Conservation (phyloP, 139 green algal genomes). For the Chlamydomonas sp. region DNA sequence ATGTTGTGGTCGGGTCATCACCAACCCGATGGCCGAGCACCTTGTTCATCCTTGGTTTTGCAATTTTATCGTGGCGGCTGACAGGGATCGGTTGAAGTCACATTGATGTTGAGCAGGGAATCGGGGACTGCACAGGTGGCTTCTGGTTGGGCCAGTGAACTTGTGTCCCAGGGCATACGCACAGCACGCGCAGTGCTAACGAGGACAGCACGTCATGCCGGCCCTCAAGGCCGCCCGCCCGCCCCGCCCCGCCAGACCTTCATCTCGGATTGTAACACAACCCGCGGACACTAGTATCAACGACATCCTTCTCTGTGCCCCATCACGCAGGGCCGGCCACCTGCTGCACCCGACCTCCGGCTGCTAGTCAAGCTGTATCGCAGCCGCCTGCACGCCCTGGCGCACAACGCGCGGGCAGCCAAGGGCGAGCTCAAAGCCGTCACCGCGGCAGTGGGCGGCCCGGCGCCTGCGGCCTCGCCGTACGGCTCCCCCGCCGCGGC, state of each 20-base stretch:
- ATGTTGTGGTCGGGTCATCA: no score
- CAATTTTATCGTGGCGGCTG: no score
- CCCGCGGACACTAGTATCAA: neutral
- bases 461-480: neutral
- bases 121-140: no score
- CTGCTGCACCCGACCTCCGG: conserved; percentile 22
- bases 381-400: conserved; percentile 28
- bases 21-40: no score
- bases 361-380: conserved; percentile 45
- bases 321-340: neutral
- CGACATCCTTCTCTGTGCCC: neutral
- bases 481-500: neutral
- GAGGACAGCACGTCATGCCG: neutral
- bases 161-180: no score
- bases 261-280: neutral
- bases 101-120: no score
- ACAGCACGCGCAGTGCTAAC: no score
- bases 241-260: neutral
- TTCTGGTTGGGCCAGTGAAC: no score
- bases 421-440: conserved; percentile 43
- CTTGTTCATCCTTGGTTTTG: no score
- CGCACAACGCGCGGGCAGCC: conserved; percentile 28
- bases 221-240: neutral
- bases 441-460: neutral
- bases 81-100: no score